phyloP scores from a whole-genome alignment of 805 yeast species.

The Tanozyma kutaoensis region DNA sequence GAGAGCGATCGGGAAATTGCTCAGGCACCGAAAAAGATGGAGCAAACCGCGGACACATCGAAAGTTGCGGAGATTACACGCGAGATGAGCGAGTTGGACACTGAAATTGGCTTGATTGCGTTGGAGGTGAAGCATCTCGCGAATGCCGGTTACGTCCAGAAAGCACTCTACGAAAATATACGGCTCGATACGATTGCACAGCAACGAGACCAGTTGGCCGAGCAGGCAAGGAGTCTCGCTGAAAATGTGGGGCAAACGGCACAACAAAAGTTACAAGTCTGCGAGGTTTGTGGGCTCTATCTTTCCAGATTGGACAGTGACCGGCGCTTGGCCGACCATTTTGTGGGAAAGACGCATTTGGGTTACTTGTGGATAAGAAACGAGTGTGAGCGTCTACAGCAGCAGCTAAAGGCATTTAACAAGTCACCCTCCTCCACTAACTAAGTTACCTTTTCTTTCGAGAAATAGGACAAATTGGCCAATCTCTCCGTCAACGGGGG shows the following conservation, averaged over 20 bases:
- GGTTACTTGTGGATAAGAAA: constrained; percentile 74
- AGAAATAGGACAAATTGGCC: too few species aligned
- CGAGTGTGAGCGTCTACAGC: too few species aligned
- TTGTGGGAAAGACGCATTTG: constrained; percentile 74
- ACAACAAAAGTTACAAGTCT: constrained; percentile 83
- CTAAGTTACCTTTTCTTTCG: too few species aligned
- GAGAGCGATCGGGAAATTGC: constrained; percentile 59
- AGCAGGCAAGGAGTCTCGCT: constrained; percentile 42
- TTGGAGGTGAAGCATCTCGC: constrained; percentile 50
- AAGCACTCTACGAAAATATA: constrained; percentile 30
- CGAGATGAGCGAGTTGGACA: constrained; percentile 48
- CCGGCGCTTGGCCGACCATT: constrained; percentile 79
- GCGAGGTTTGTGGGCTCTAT: constrained; percentile 84
- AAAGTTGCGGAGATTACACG: constrained; percentile 40
- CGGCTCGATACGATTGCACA: constrained; percentile 30
- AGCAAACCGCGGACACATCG: constrained; percentile 64
- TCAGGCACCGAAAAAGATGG: constrained; percentile 49
- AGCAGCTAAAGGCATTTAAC: too few species aligned
- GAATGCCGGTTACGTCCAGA: constrained; percentile 33
- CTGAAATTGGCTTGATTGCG: constrained; percentile 48
- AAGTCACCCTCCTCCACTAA: too few species aligned
- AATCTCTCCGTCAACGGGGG: constrained; percentile 89
- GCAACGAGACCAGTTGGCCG: constrained; percentile 39
- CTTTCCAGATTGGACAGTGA: constrained; percentile 79
- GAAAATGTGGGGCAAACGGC: constrained; percentile 76